Percentiles rank a stretch among this genome's conserved stretches.
phyloP scores from a whole-genome alignment of 148 eudicot species.

The Limonium bicolor region DNA sequence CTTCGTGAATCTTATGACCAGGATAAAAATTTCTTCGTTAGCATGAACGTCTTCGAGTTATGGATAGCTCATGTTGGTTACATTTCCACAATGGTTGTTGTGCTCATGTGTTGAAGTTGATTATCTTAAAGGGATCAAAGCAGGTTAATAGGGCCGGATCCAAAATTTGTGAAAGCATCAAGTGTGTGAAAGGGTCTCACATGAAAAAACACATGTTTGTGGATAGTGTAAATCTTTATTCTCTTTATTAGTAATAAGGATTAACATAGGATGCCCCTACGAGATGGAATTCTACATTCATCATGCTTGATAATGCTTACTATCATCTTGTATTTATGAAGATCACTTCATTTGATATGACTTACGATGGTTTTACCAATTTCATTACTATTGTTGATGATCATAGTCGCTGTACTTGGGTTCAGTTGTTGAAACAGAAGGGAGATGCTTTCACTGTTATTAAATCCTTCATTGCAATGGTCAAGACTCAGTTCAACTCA shows the following conservation, averaged over 20 bases:
- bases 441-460: no score
- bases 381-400: no score
- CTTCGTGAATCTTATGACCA: no score
- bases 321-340: constrained; percentile 3
- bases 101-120: constrained; percentile 7
- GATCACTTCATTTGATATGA: constrained; percentile 3
- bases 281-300: constrained; percentile 10
- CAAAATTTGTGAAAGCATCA: constrained; percentile 10
- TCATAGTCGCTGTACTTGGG: no score
- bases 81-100: constrained; percentile 8
- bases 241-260: constrained; percentile 1
- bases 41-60: no score
- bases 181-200: constrained; percentile 2
- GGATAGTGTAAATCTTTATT: constrained; percentile 1
- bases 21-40: no score
- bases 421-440: no score
- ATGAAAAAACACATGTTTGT: not conserved
- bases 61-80: no score
- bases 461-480: no score
- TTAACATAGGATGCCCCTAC: not conserved
- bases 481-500: no score
- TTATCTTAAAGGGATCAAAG: constrained; percentile 8
- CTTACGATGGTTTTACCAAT: no score
- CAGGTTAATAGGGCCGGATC: constrained; percentile 8
- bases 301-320: constrained; percentile 8